Percentiles rank a stretch among this genome's conserved stretches.
phyloP scores from a whole-genome alignment of 2,329 filamentous ascomycete genomes.

The Scopulariopsis brevicaulis region DNA sequence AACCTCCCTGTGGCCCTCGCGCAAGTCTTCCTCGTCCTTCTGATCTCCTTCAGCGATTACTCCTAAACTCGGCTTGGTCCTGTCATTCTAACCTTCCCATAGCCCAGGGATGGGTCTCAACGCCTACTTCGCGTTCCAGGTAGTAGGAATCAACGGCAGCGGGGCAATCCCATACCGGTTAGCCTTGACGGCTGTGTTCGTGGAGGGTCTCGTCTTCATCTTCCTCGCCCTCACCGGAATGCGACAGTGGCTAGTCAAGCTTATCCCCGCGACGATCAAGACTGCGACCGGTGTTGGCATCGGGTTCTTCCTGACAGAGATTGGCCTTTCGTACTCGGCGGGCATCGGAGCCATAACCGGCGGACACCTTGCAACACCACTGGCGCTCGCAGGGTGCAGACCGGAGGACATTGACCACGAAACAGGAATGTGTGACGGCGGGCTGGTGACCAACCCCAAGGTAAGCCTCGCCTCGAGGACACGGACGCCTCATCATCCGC shows the following conservation, averaged over 20 bases:
- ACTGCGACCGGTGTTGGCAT: slow-evolving; percentile 55
- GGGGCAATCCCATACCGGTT: slow-evolving; percentile 46
- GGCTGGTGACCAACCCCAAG: slow-evolving; percentile 68
- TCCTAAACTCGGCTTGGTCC: neutral
- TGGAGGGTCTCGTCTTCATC: slow-evolving; percentile 54
- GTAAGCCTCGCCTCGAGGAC: slow-evolving; percentile 22
- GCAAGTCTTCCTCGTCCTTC: slow-evolving; percentile 11
- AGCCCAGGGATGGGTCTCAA: slow-evolving; percentile 59
- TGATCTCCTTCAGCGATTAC: too few species aligned
- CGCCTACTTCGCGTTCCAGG: slow-evolving; percentile 57
- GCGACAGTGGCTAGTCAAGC: slow-evolving; percentile 60
- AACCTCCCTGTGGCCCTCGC: slow-evolving; percentile 53
- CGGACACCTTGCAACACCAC: slow-evolving; percentile 49
- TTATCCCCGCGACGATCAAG: slow-evolving; percentile 54
- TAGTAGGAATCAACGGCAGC: slow-evolving; percentile 47
- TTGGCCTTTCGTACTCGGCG: slow-evolving; percentile 62
- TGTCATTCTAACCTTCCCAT: slow-evolving; percentile 2
- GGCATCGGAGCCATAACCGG: slow-evolving; percentile 78
- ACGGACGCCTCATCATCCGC: neutral
- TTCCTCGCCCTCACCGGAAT: slow-evolving; percentile 55
- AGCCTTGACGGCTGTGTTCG: slow-evolving; percentile 52
- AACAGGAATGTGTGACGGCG: slow-evolving; percentile 38
- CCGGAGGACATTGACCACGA: slow-evolving; percentile 33
- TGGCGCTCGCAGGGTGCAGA: slow-evolving; percentile 67
- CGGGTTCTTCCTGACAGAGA: slow-evolving; percentile 51